Conservation (phyloP, 1,284 basidiomycete genomes). For the Cryptococcus sp. region DNA sequence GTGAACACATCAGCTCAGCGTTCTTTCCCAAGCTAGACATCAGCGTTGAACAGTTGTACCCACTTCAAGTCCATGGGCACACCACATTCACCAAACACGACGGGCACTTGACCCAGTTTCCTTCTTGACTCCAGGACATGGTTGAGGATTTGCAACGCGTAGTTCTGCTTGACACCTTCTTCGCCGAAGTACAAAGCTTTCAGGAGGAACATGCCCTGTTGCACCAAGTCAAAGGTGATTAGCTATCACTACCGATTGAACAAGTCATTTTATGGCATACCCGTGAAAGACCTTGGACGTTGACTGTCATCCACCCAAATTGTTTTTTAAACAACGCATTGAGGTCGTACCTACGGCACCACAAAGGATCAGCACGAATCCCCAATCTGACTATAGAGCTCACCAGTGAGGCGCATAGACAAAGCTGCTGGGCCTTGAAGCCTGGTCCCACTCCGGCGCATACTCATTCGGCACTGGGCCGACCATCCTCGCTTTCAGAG, state of each 20-base stretch:
- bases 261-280: slow-evolving; percentile 56
- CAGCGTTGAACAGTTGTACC: slow-evolving; percentile 29
- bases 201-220: slow-evolving; percentile 77
- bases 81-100: slow-evolving; percentile 86
- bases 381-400: slow-evolving; percentile 16
- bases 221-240: slow-evolving; percentile 1
- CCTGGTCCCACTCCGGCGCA: slow-evolving; percentile 72
- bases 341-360: slow-evolving; percentile 77
- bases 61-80: slow-evolving; percentile 94
- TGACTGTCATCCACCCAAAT: slow-evolving; percentile 78
- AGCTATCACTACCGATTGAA: too few species aligned
- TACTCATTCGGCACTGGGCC: slow-evolving; percentile 93
- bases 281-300: slow-evolving; percentile 83
- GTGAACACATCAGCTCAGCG: slow-evolving; percentile 10
- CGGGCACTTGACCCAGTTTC: slow-evolving; percentile 72
- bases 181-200: slow-evolving; percentile 86
- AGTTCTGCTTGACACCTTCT: slow-evolving; percentile 75
- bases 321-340: slow-evolving; percentile 78
- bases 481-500: slow-evolving; percentile 63
- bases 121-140: slow-evolving; percentile 68
- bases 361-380: not conserved
- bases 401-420: slow-evolving; percentile 90
- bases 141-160: slow-evolving; percentile 74
- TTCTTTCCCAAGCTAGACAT: not conserved
- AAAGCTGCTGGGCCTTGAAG: slow-evolving; percentile 68